Base-by-base conservation (phyloP, 2,329 filamentous ascomycete species). In the Aureobasidium uvarum region DNA sequence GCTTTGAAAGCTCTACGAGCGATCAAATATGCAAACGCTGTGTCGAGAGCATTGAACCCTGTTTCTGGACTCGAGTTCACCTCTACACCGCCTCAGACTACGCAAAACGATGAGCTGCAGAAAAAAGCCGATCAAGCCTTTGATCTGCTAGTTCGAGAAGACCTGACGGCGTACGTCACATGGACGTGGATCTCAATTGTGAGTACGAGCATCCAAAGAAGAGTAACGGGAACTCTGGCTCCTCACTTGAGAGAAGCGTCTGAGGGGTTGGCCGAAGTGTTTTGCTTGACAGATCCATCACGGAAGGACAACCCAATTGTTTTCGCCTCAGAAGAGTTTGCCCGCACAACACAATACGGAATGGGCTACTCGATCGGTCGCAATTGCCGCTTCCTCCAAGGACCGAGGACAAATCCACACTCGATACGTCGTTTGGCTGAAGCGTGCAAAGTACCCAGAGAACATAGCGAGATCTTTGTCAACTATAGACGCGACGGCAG, bases 331-430 rank as follows among this genome's bases (percentile, higher is more conserved):
- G 87, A 91, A 81, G 89, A 90, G 74, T 92, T 91, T 70, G 84
- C 90, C 70, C 82, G 85, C 55, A 90, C 88, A 5, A 92, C 89
- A 0, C 88, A 92, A 69, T 92, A 92, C 71, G 88, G 88, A 4
- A 86, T 89, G 77, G 83, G 81, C 65, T 91, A 92, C 72, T 84
- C 87, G 3, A 84, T 93, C 20, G 90, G 90, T 0, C 85, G 88
- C 38, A 93, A 93, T 68, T 92, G 90, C 70, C 85, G 90, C 8
- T 92, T 93, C 71, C 82, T 93, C 1, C 90, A 92, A 74, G 90
- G 90, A 0, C 89, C 89, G 0, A 85, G 84, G 70, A 92, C 89
- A 6, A 89, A 88, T 68, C 80, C 80, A 0, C 81, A 83, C 67
- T 89, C 86, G 59, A 80, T 89, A 0, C 77, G 80, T 63, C 81